These are phyloP conservation scores for Starmerella cellae DNA, from an alignment of 805 yeast species.

Conservation along the genomic window DNA sequence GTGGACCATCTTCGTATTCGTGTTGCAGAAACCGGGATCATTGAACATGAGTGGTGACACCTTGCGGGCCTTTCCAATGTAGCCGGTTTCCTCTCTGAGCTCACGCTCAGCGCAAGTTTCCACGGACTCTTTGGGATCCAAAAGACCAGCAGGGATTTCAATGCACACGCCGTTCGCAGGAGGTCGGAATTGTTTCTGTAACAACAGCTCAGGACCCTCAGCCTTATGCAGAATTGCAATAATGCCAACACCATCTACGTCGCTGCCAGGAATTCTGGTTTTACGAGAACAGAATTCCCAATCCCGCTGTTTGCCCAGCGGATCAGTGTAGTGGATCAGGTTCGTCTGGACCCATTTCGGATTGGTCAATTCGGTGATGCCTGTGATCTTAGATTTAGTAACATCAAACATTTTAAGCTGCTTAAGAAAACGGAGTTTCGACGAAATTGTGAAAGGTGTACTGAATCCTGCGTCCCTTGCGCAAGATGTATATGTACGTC, in stretches of 20 bases:
- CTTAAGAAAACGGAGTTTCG: too few relatives aligned
- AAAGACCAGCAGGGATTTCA: constrained; percentile 90
- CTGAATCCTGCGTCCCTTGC: too few relatives aligned
- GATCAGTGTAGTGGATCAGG: constrained; percentile 33
- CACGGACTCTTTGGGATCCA: constrained; percentile 69
- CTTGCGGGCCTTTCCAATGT: constrained; percentile 47
- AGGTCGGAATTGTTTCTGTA: constrained; percentile 87
- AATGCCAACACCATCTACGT: constrained; percentile 84
- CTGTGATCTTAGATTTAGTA: constrained; percentile 24
- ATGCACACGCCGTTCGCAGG: constrained; percentile 80
- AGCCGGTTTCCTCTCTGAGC: constrained; percentile 85
- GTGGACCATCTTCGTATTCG: constrained; percentile 67
- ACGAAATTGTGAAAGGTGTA: too few relatives aligned
- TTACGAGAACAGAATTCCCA: constrained; percentile 88
- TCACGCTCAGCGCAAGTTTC: constrained; percentile 79
- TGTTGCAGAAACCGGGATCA: constrained; percentile 85
- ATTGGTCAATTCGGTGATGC: constrained; percentile 28
- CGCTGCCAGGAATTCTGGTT: constrained; percentile 50
- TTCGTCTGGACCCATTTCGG: constrained; percentile 49
- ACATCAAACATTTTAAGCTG: constrained; percentile 15
- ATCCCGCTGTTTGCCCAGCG: constrained; percentile 35
- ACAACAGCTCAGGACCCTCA: constrained; percentile 40
- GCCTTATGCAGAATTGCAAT: constrained; percentile 52
- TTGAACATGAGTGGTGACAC: constrained; percentile 43
- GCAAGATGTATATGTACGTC: too few relatives aligned